These are phyloP conservation scores for Annulohypoxylon bovei DNA, from an alignment of 495 filamentous ascomycete species.

Conservation along the genomic window DNA sequence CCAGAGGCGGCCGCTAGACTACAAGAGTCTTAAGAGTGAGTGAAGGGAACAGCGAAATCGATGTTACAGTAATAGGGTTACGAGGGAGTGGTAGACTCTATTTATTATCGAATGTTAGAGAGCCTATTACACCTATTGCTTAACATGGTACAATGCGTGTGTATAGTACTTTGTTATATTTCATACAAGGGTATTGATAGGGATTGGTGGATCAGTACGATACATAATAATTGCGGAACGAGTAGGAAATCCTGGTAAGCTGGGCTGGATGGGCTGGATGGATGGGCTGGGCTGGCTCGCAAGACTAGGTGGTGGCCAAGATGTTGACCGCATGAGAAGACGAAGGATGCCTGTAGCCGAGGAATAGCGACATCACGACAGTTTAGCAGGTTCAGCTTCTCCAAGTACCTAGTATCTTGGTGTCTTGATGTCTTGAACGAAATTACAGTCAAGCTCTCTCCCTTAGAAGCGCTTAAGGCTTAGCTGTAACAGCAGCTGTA, in stretches of 20 bases:
- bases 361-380: neutral
- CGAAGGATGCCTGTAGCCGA: neutral
- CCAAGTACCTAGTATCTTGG: no score
- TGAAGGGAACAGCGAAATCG: constrained; percentile 12
- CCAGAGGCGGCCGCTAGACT: constrained; percentile 8
- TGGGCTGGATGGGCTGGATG: neutral
- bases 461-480: neutral
- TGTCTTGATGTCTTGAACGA: neutral
- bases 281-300: neutral
- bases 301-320: neutral
- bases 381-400: no score
- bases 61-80: constrained; percentile 27
- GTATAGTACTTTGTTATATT: constrained; percentile 3
- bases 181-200: constrained; percentile 35
- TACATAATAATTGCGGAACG: constrained; percentile 2
- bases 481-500: no score
- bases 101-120: constrained; percentile 32
- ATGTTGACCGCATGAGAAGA: neutral
- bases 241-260: constrained; percentile 5
- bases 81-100: constrained; percentile 26
- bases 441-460: neutral
- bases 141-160: neutral
- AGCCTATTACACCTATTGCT: neutral
- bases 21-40: constrained; percentile 11
- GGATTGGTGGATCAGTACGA: constrained; percentile 15